Base-by-base conservation (phyloP, 2,329 filamentous ascomycete genomes). In the Xylaria sp. region DNA sequence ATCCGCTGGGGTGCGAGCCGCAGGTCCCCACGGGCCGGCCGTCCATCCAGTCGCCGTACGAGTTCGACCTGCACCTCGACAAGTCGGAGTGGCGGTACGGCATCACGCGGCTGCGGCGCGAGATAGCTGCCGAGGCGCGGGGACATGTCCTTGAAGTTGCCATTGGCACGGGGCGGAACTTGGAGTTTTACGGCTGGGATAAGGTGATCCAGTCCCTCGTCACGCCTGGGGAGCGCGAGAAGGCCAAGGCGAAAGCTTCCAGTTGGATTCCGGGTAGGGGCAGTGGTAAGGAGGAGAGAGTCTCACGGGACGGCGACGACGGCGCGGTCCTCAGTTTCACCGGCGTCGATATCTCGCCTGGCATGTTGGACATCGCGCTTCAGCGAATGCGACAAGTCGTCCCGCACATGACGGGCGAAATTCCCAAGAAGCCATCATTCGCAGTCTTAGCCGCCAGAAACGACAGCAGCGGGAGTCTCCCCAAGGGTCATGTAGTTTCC, bases 81-180 rank as follows among this genome's bases (percentile, higher is more conserved):
- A 79, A 83, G 73, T 85, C 85, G 4, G 89, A 91, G 77, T 82
- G 81, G 77, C 81, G 86, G 72, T 86, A 86, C 81, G 88, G 89
- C 57, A 83, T 90, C 71, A 83, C 80, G 6, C 79, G 77, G 20
- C 78, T 89, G 60, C 84, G 89, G 11, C 80, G 80, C 59, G 79
- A 80, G 26, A 79, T 91, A 31, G 85, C 84, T 1, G 74, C 77
- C 13, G 77, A 79, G 38, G 88, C 85, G 6, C 76, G 76, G 0
- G 89, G 89, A 1, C 81, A 89, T 76, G 88, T 90, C 13, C 83
- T 90, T 38, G 89, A 90, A 77, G 82, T 90, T 13, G 88, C 88
- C 20, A 84, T 90, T 65, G 89, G 89, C 20, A 89, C 88, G 2
- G 89, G 89, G 3, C 82, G 89, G 13, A 91, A 90, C 73, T 75